These are phyloP conservation scores for Penicillium sp. DNA, from an alignment of 2,329 filamentous ascomycete species.

Conservation along the genomic window DNA sequence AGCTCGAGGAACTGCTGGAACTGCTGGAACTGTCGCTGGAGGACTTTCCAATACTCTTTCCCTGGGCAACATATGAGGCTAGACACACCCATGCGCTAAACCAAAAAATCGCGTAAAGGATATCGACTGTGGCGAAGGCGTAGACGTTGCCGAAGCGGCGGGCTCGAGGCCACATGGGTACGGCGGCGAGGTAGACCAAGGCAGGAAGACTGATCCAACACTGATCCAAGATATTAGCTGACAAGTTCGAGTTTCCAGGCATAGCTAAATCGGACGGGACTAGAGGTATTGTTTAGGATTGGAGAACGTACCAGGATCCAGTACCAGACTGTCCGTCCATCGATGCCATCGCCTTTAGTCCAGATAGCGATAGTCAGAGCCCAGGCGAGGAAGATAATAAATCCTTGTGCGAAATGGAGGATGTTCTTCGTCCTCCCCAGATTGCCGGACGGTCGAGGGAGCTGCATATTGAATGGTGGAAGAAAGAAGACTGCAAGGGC, in stretches of 20 bases:
- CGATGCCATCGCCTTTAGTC: conserved; percentile 54
- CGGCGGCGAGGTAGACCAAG: conserved; percentile 59
- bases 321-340: conserved; percentile 57
- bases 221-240: conserved; percentile 35
- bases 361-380: conserved; percentile 59
- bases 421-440: conserved; percentile 57
- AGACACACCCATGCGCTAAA: conserved; percentile 59
- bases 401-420: conserved; percentile 54
- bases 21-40: conserved; percentile 26
- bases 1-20: neutral
- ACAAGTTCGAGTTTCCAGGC: neutral
- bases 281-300: neutral
- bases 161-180: conserved; percentile 61
- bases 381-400: conserved; percentile 59
- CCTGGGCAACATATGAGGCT: conserved; percentile 56
- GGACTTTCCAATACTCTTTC: conserved; percentile 50
- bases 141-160: conserved; percentile 60
- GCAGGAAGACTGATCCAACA: conserved; percentile 61
- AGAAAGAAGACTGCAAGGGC: conserved; percentile 19
- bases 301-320: conserved; percentile 54
- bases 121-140: conserved; percentile 58
- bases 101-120: conserved; percentile 57
- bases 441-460: conserved; percentile 36
- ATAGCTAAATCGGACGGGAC: neutral
- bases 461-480: conserved; percentile 20